Conservation (phyloP, 1,284 basidiomycete species). For the Malassezia japonica region DNA sequence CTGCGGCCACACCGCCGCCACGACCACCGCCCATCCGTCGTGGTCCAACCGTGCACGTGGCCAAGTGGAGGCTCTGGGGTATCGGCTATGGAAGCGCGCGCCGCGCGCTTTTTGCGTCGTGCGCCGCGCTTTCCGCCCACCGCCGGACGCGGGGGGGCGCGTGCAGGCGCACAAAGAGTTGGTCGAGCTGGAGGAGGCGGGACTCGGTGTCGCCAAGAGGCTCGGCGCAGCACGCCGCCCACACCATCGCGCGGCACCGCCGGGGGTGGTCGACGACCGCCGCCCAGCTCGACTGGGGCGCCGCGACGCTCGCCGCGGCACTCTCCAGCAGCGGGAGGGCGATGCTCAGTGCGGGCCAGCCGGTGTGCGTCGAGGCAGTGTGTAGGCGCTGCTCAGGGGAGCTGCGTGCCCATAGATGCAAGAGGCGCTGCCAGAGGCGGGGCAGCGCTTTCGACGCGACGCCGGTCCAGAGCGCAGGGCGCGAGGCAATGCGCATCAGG, state of each 20-base stretch:
- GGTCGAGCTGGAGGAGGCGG: neutral
- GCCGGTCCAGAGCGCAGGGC: neutral
- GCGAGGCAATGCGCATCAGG: neutral
- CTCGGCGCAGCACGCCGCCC: neutral
- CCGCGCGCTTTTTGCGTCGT: neutral
- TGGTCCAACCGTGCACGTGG: neutral
- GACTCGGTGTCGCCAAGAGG: neutral
- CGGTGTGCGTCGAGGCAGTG: neutral
- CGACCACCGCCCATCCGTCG: conserved; percentile 1
- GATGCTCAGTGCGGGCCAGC: conserved; percentile 2
- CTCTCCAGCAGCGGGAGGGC: neutral
- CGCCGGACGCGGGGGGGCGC: conserved; percentile 4
- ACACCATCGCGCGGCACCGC: conserved; percentile 3
- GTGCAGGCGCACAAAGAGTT: neutral
- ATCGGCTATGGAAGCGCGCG: neutral
- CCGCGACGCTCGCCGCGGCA: neutral
- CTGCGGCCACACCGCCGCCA: neutral
- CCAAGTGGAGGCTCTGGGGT: neutral
- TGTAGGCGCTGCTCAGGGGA: no score
- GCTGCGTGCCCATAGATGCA: conserved; percentile 4
- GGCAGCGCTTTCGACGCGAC: conserved; percentile 1
- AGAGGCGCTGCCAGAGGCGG: conserved; percentile 10
- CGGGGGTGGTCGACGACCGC: conserved; percentile 2
- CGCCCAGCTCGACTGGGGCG: no score
- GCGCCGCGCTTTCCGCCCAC: neutral